Percentiles rank a stretch among this genome's conserved stretches.
Conservation (phyloP, 495 filamentous ascomycete genomes). For the Aspergillus haitiensis region DNA sequence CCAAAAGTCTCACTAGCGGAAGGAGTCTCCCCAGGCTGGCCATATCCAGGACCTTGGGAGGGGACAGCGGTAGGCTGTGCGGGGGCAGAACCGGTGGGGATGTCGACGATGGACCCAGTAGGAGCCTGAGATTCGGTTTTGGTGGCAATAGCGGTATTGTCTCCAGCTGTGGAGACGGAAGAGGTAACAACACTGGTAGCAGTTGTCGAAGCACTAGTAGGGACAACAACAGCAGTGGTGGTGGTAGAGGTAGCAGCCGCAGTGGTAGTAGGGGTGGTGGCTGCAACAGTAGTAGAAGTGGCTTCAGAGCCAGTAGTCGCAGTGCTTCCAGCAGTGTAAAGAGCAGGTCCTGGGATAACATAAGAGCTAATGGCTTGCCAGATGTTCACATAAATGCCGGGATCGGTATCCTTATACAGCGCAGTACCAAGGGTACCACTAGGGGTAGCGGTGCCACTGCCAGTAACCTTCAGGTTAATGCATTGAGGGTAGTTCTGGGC, state of each 20-base stretch:
- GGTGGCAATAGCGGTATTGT: background rate
- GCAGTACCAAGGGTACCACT: slow-evolving; percentile 56
- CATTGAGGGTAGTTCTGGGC: slow-evolving; percentile 79
- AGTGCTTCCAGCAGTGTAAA: slow-evolving; percentile 32
- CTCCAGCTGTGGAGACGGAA: background rate
- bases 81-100: background rate
- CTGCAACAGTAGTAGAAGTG: slow-evolving; percentile 3
- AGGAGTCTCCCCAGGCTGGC: background rate
- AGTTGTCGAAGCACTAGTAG: background rate
- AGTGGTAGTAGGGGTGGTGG: background rate
- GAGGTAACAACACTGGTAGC: background rate
- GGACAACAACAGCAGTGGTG: background rate
- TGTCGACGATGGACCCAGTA: background rate
- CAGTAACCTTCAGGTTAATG: slow-evolving; percentile 69
- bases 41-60: background rate
- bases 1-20: background rate
- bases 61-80: background rate
- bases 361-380: slow-evolving; percentile 51
- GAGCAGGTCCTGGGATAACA: slow-evolving; percentile 51
- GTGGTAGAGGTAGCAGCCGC: background rate
- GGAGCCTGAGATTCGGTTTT: background rate
- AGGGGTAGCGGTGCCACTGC: slow-evolving; percentile 57
- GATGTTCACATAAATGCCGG: slow-evolving; percentile 63
- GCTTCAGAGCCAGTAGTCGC: slow-evolving; percentile 8
- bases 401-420: slow-evolving; percentile 59